Conservation (phyloP, 352 stramenopile species). For the Phytopythium montanum region DNA sequence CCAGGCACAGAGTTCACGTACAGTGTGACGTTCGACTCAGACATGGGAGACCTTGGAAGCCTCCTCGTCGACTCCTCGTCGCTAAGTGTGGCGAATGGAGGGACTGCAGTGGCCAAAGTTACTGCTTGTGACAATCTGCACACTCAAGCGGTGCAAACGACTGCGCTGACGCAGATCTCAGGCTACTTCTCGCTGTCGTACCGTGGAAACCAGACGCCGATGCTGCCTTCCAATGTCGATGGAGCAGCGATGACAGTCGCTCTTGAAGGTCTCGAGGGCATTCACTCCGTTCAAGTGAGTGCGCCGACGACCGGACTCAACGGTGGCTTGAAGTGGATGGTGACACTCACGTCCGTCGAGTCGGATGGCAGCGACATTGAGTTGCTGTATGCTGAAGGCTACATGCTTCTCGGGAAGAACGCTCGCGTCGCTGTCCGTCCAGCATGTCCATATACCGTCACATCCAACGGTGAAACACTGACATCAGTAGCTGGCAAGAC, state of each 20-base stretch:
- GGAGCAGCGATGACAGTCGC: conserved; percentile 43
- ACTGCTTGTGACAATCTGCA: conserved; percentile 84
- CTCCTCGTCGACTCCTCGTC: conserved; percentile 47
- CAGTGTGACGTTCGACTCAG: conserved; percentile 66
- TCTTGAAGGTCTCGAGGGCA: conserved; percentile 60
- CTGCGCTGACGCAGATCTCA: conserved; percentile 44
- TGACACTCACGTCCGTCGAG: conserved; percentile 83
- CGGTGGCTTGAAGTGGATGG: conserved; percentile 71
- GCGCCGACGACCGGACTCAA: conserved; percentile 25
- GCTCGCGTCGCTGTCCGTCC: conserved; percentile 35
- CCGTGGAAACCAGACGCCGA: conserved; percentile 52
- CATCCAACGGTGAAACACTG: conserved; percentile 28
- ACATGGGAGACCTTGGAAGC: conserved; percentile 63
- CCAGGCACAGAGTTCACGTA: conserved; percentile 57
- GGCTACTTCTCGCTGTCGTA: conserved; percentile 88
- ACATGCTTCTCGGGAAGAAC: conserved; percentile 50
- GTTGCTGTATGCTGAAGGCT: conserved; percentile 81
- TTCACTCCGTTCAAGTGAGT: conserved; percentile 73
- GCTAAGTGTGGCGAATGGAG: conserved; percentile 32
- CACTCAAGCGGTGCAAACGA: conserved; percentile 71
- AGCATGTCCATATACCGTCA: conserved; percentile 40
- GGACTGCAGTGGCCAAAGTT: conserved; percentile 27
- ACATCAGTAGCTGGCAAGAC: conserved; percentile 42
- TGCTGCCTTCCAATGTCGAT: conserved; percentile 69
- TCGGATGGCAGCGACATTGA: conserved; percentile 31